phyloP scores from a whole-genome alignment of 306 rosid species.

The Trifolium dubium region DNA sequence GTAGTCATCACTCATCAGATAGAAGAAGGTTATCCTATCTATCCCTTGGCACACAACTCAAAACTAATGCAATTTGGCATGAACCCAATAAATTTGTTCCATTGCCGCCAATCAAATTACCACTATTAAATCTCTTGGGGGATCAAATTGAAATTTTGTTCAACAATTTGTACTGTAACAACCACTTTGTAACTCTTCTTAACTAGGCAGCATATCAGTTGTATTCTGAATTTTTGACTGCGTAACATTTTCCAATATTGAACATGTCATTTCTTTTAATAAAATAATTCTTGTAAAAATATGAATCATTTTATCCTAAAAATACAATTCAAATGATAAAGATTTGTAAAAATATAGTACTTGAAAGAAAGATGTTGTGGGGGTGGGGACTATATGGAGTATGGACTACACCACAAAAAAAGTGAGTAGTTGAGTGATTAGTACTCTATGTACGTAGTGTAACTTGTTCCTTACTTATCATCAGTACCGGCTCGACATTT shows the following conservation, averaged over 20 bases:
- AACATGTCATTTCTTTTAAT: background rate
- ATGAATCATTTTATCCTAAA: no score
- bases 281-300: no score
- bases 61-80: no score
- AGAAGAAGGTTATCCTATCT: no score
- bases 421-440: background rate
- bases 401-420: background rate
- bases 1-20: no score
- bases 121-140: no score
- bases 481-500: no score
- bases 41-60: background rate
- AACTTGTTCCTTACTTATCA: background rate
- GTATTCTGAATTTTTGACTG: background rate
- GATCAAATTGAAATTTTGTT: background rate
- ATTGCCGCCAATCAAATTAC: no score
- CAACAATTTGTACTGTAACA: background rate
- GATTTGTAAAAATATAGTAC: no score
- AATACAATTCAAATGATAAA: no score
- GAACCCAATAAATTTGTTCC: no score
- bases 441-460: background rate
- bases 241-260: background rate
- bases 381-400: background rate
- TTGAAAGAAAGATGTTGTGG: background rate
- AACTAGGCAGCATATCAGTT: background rate
- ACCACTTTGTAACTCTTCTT: background rate